Percentiles rank a stretch among this genome's conserved stretches.
Conservation (phyloP, 1,284 basidiomycete genomes). For the Agaricales sp. region DNA sequence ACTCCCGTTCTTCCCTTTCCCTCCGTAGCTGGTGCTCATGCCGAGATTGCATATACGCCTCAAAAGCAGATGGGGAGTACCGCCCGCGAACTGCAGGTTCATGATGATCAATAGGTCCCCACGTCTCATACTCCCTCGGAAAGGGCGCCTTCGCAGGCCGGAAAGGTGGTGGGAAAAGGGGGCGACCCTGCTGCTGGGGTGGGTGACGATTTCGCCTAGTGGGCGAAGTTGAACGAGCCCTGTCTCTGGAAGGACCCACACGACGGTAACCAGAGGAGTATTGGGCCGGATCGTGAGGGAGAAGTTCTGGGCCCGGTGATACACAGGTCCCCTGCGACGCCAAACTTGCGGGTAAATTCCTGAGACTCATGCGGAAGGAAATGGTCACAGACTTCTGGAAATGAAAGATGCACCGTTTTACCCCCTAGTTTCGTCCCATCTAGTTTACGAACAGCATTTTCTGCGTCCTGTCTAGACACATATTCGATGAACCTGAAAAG, state of each 20-base stretch:
- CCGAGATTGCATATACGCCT: not conserved
- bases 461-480: conserved; percentile 21
- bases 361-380: no score
- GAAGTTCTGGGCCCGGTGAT: no score
- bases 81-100: not conserved
- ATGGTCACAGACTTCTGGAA: not conserved
- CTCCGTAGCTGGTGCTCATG: not conserved
- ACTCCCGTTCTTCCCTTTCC: not conserved
- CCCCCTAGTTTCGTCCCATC: conserved; percentile 21
- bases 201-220: not conserved
- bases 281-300: no score
- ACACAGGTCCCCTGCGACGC: no score
- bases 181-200: not conserved
- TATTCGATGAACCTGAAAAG: conserved; percentile 27
- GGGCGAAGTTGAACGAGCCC: not conserved
- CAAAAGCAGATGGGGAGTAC: not conserved
- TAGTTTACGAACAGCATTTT: conserved; percentile 18
- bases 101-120: not conserved
- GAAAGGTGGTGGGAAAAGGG: not conserved
- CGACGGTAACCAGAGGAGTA: not conserved
- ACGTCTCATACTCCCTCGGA: no score
- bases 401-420: conserved; percentile 11
- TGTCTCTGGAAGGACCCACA: not conserved
- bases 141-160: not conserved
- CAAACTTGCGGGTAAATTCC: no score